phyloP scores from a whole-genome alignment of 257 asterid species.

The Scutellaria barbata region DNA sequence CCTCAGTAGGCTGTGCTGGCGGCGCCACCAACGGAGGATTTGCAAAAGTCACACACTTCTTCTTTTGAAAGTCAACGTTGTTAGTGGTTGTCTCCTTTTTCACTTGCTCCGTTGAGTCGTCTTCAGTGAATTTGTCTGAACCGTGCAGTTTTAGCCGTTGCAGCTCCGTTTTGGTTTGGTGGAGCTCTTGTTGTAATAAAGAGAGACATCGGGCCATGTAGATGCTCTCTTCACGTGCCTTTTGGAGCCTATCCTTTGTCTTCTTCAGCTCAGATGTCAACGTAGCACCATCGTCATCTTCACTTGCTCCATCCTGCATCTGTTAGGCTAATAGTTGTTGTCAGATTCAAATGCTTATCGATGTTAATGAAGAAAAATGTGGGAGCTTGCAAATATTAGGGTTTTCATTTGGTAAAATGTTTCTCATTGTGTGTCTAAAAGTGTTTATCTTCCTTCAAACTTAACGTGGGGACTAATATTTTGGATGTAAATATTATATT shows the following conservation, averaged over 20 bases:
- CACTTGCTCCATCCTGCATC: constrained; percentile 53
- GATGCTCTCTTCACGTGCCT: constrained; percentile 62
- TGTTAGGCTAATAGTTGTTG: constrained; percentile 19
- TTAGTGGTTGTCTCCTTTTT: constrained; percentile 20
- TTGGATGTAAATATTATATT: too few species aligned
- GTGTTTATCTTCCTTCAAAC: too few species aligned
- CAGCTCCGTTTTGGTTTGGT: constrained; percentile 67
- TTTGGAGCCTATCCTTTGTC: constrained; percentile 71
- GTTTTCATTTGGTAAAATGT: too few species aligned
- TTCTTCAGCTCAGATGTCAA: constrained; percentile 56
- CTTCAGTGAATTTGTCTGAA: constrained; percentile 46
- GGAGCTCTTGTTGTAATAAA: constrained; percentile 68
- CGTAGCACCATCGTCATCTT: constrained; percentile 25
- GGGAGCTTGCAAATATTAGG: neutral
- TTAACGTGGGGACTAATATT: too few species aligned
- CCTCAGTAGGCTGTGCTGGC: constrained; percentile 41
- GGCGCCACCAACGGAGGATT: constrained; percentile 49
- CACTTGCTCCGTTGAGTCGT: constrained; percentile 34
- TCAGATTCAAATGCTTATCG: neutral
- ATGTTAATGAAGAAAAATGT: neutral
- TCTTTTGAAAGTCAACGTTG: constrained; percentile 53
- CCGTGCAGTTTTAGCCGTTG: constrained; percentile 41
- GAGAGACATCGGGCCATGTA: constrained; percentile 65
- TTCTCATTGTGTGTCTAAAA: too few species aligned
- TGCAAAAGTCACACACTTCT: constrained; percentile 70